These are phyloP conservation scores for Fusarium foetens DNA, from an alignment of 2,329 filamentous ascomycete species.

Conservation along the genomic window DNA sequence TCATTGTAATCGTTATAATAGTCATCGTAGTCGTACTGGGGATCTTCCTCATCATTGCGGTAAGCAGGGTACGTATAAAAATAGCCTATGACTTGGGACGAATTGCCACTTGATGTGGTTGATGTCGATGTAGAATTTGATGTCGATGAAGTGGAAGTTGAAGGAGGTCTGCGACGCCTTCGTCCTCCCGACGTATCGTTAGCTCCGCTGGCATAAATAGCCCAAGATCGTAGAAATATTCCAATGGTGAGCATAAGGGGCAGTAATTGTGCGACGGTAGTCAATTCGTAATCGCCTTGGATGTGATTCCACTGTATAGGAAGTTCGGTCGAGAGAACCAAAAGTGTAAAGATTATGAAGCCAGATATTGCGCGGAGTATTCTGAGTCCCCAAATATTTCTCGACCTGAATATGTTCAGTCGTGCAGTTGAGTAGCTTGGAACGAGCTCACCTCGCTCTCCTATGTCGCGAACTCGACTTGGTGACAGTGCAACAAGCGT, in stretches of 20 bases:
- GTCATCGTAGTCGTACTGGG: neutral
- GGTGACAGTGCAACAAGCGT: slow-evolving; percentile 35
- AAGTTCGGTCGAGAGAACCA: slow-evolving; percentile 49
- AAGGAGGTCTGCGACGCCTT: neutral
- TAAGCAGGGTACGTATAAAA: neutral
- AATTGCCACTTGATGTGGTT: neutral
- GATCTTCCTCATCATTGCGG: neutral
- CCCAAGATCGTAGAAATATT: slow-evolving; percentile 42
- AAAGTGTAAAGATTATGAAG: slow-evolving; percentile 43
- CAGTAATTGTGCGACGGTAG: slow-evolving; percentile 46
- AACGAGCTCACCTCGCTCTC: slow-evolving; percentile 34
- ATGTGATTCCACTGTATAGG: slow-evolving; percentile 49
- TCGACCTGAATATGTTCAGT: slow-evolving; percentile 21
- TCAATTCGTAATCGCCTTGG: slow-evolving; percentile 36
- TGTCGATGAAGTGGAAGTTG: neutral
- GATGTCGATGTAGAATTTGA: neutral
- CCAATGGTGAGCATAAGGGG: slow-evolving; percentile 48
- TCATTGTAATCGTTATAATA: neutral
- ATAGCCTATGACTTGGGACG: neutral
- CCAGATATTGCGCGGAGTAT: slow-evolving; percentile 31
- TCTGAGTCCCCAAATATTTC: slow-evolving; percentile 39
- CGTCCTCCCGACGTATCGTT: neutral
- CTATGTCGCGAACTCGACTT: slow-evolving; percentile 28
- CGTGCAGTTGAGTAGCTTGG: neutral
- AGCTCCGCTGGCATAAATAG: slow-evolving; percentile 29